Conservation (phyloP, 208 protist species). For the Wallacemonas rigidus region DNA sequence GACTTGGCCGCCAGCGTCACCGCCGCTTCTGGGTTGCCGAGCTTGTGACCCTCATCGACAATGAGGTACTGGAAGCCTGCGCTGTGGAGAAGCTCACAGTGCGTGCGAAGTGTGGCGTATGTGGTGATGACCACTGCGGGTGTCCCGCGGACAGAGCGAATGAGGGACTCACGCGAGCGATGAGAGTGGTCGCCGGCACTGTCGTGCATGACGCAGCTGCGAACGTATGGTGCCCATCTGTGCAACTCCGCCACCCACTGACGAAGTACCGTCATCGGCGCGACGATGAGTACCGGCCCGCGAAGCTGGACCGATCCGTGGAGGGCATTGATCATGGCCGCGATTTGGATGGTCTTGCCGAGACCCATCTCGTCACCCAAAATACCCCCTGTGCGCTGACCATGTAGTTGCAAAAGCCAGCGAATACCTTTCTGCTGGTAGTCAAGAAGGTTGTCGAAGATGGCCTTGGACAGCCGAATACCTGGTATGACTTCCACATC, state of each 20-base stretch:
- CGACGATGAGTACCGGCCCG: slow-evolving; percentile 92
- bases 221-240: slow-evolving; percentile 89
- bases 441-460: slow-evolving; percentile 85
- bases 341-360: slow-evolving; percentile 97
- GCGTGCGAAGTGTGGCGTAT: slow-evolving; percentile 83
- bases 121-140: slow-evolving; percentile 94
- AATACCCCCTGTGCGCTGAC: slow-evolving; percentile 91
- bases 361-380: slow-evolving; percentile 97
- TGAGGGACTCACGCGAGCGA: slow-evolving; percentile 42
- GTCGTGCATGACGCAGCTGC: slow-evolving; percentile 87
- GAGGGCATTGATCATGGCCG: slow-evolving; percentile 90
- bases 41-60: slow-evolving; percentile 98
- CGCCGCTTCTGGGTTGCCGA: slow-evolving; percentile 95
- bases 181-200: slow-evolving; percentile 38
- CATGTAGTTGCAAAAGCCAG: slow-evolving; percentile 96
- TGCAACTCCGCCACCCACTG: slow-evolving; percentile 96
- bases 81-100: slow-evolving; percentile 58
- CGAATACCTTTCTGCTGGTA: slow-evolving; percentile 94
- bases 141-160: slow-evolving; percentile 49
- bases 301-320: slow-evolving; percentile 60
- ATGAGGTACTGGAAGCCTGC: slow-evolving; percentile 94
- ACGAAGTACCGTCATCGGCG: slow-evolving; percentile 92
- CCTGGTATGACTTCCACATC: slow-evolving; percentile 37
- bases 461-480: slow-evolving; percentile 39
- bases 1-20: slow-evolving; percentile 95